Evolutionary conservation across 768 basidiomycete species (phyloP).

Genomic region (Hygrophorus russula): DNA sequence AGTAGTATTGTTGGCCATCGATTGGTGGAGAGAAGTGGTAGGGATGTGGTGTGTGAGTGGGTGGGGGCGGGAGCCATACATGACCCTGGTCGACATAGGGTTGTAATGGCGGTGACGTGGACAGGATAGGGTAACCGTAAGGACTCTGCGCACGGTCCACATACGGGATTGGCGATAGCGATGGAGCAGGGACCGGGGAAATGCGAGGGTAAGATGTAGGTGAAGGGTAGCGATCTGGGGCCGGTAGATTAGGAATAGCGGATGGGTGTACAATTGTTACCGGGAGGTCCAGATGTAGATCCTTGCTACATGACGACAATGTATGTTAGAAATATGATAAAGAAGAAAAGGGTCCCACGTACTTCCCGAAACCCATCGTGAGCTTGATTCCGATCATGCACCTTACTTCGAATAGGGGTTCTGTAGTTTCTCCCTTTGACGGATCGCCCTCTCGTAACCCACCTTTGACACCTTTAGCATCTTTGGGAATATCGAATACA

Average conservation of each 20-base stretch:
- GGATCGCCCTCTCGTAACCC: conserved; percentile 49
- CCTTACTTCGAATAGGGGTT: conserved; percentile 58
- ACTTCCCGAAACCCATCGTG: conserved; percentile 66
- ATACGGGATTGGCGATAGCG: conserved; percentile 14
- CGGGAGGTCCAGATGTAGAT: conserved; percentile 54
- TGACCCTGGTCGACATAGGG: conserved; percentile 35
- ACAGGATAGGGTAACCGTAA: conserved; percentile 24
- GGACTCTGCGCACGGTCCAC: conserved; percentile 13
- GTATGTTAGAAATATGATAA: conserved; percentile 2
- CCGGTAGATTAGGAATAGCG: conserved; percentile 34
- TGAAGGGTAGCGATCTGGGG: conserved; percentile 15
- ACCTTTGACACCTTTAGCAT: conserved; percentile 53
- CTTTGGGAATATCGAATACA: conserved; percentile 67
- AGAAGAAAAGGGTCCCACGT: conserved; percentile 12
- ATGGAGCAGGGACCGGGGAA: neutral
- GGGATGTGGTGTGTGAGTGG: conserved; percentile 16
- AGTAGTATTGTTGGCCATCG: conserved; percentile 21
- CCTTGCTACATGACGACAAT: conserved; percentile 41
- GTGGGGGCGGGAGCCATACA: conserved; percentile 37
- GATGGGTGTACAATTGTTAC: conserved; percentile 53
- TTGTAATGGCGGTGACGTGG: conserved; percentile 26
- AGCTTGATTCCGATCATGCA: conserved; percentile 54
- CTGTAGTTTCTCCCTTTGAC: conserved; percentile 24
- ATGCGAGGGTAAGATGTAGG: neutral
- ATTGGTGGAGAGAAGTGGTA: conserved; percentile 18